These are phyloP conservation scores for Penicillium italicum DNA, from an alignment of 2,329 filamentous ascomycete genomes.

Conservation along the genomic window DNA sequence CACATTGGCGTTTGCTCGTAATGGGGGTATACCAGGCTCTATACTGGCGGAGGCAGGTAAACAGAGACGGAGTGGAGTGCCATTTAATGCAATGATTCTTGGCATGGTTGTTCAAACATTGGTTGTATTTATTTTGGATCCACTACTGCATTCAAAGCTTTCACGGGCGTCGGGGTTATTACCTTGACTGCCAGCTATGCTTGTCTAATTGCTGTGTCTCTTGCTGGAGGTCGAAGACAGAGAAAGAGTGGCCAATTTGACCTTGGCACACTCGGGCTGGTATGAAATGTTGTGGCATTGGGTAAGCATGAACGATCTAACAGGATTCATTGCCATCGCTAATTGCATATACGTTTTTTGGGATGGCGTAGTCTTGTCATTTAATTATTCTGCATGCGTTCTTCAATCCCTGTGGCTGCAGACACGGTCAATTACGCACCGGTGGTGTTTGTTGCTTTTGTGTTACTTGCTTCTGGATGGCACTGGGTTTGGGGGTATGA, in stretches of 20 bases:
- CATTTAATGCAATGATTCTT: slow-evolving; percentile 63
- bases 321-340: background rate
- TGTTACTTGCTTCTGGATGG: slow-evolving; percentile 59
- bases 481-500: slow-evolving; percentile 66
- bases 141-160: slow-evolving; percentile 70
- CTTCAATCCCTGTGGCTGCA: slow-evolving; percentile 56
- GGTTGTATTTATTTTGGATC: slow-evolving; percentile 73
- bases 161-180: slow-evolving; percentile 73
- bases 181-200: slow-evolving; percentile 68
- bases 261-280: slow-evolving; percentile 57
- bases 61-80: slow-evolving; percentile 64
- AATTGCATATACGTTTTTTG: background rate
- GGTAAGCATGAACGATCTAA: slow-evolving; percentile 44
- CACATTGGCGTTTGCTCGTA: slow-evolving; percentile 69
- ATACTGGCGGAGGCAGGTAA: slow-evolving; percentile 61
- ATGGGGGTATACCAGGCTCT: slow-evolving; percentile 67
- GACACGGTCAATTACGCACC: slow-evolving; percentile 67
- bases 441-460: slow-evolving; percentile 65
- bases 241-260: slow-evolving; percentile 43
- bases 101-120: slow-evolving; percentile 65
- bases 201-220: slow-evolving; percentile 60
- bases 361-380: slow-evolving; percentile 63
- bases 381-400: slow-evolving; percentile 59
- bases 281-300: slow-evolving; percentile 60
- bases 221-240: slow-evolving; percentile 54